phyloP scores from a whole-genome alignment of 2,329 filamentous ascomycete species.

The Colletotrichum cordylinicola region DNA sequence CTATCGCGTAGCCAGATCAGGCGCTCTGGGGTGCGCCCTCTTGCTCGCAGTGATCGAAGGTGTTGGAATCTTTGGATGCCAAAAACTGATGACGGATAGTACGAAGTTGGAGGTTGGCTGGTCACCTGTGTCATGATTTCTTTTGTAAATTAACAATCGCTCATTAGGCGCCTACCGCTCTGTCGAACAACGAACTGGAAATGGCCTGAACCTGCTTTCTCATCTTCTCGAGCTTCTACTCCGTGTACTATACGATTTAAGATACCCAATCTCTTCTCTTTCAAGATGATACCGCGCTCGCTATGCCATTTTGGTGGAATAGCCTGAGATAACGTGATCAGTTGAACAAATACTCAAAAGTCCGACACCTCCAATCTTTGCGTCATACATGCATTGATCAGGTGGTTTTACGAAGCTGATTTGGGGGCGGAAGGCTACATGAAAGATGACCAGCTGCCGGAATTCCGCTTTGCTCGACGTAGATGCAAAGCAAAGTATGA shows the following conservation, averaged over 20 bases:
- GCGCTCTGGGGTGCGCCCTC: conserved; percentile 93
- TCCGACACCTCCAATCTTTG: accelerated
- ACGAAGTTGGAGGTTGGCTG: conserved; percentile 77
- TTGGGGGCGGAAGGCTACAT: not conserved
- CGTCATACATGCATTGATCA: accelerated
- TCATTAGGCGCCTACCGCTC: not conserved
- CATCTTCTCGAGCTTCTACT: not conserved
- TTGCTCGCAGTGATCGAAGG: conserved; percentile 85
- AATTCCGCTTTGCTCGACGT: accelerated
- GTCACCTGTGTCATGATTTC: accelerated
- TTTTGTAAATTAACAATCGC: not conserved
- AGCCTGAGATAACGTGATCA: not conserved
- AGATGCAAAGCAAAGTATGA: not conserved
- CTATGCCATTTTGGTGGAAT: accelerated
- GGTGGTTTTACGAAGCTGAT: not conserved
- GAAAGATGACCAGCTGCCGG: not conserved
- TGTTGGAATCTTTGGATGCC: conserved; percentile 93
- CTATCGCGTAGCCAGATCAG: conserved; percentile 85
- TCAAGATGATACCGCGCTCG: not conserved
- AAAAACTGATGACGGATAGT: conserved; percentile 89
- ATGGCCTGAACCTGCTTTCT: not conserved
- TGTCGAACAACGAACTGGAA: not conserved
- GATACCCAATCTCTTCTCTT: not conserved
- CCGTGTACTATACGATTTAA: not conserved
- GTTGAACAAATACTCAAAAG: not conserved